A percentile compares a stretch with the other conserved stretches of the same genome.
These are phyloP conservation scores for Fusarium neocosmosporiellum DNA, from an alignment of 2,329 filamentous ascomycete species.

Conservation along the genomic window DNA sequence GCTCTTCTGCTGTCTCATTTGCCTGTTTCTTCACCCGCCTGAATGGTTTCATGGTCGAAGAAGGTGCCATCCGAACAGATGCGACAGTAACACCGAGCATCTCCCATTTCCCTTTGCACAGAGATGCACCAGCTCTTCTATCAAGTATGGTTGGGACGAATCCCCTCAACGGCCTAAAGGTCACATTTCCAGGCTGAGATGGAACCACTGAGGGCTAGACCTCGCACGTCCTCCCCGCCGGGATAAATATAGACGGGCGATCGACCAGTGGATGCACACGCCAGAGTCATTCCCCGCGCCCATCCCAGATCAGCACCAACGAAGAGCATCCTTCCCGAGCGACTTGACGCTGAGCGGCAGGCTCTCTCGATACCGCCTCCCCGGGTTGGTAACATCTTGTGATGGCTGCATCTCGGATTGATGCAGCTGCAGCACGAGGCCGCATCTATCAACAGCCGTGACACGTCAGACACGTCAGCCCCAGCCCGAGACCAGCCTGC, in stretches of 20 bases:
- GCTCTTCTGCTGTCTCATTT: background rate
- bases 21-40: background rate
- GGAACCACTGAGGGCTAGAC: conserved; percentile 4
- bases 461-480: conserved; percentile 37
- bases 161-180: background rate
- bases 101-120: background rate
- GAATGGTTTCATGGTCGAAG: background rate
- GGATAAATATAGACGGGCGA: conserved; percentile 32
- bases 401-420: conserved; percentile 14
- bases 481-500: background rate
- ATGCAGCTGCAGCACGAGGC: background rate
- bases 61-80: background rate
- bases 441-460: conserved; percentile 12
- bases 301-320: conserved; percentile 19
- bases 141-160: background rate
- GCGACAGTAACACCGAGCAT: background rate
- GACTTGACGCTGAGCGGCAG: conserved; percentile 1
- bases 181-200: conserved; percentile 12
- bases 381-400: background rate
- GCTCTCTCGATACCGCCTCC: conserved; percentile 8
- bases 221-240: conserved; percentile 1
- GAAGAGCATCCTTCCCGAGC: conserved; percentile 9
- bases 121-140: background rate
- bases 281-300: conserved; percentile 16
- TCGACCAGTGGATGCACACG: conserved; percentile 20